Evolutionary conservation across 495 filamentous ascomycete species (phyloP), one percentile per base, ranked within the genome.

Genomic region (Astrothelium subdiscretum): DNA sequence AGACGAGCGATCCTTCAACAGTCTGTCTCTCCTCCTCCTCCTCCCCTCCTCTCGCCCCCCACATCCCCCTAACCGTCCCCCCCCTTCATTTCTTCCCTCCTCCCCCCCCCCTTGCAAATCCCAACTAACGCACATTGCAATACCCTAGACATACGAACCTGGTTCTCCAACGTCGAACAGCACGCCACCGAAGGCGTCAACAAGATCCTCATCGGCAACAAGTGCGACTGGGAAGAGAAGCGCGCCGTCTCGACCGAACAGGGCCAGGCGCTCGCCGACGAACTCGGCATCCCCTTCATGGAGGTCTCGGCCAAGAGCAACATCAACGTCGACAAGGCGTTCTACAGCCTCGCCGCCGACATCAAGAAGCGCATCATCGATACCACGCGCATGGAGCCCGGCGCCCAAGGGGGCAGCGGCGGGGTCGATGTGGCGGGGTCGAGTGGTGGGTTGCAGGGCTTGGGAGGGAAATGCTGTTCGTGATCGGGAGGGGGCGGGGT

Each of bases 221-320:
- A 99, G 77, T 98, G 94, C 77, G 94, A 99, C 77, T 97, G 95
- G 95, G 92, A 97, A 76, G 94, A 99, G 76, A 99, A 97, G 80
- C 84, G 95, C 65, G 89, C 86, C 20, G 88, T 99, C 22, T 90
- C 90, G 29, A 96, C 87, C 54, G 91, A 97, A 74, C 88, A 87
- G 70, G 94, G 94, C 64, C 92, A 99, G 72, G 84, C 87, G 67
- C 82, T 99, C 38, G 94, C 94, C 29, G 88, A 95, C 75, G 94
- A 99, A 76, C 86, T 99, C 52, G 91, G 91, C 66, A 97, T 99
- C 64, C 94, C 95, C 4, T 99, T 99, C 79, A 85, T 99, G 72
- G 94, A 99, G 73, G 94, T 99, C 51, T 95, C 90, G 24, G 94
- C 94, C 60, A 97, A 97, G 81, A 90, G 88, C 78, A 97, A 97